Conservation (phyloP, 345 rosid species). For the Citrus medica region DNA sequence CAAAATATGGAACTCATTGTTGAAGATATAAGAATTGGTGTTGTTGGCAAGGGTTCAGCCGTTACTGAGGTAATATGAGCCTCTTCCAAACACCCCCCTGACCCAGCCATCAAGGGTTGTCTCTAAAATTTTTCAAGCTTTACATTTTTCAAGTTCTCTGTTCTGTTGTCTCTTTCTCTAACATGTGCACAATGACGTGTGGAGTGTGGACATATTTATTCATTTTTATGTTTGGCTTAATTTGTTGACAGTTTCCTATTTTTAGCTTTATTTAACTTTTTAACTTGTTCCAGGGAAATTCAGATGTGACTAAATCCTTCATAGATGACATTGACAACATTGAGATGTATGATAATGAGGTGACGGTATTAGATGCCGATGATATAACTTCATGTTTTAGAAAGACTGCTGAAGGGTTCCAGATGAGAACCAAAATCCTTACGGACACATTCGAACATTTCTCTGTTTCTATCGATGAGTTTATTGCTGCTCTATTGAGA, state of each 20-base stretch:
- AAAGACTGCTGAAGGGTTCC: conserved; percentile 50
- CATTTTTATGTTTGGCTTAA: conserved; percentile 2
- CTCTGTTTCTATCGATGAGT: conserved; percentile 46
- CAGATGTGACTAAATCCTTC: conserved; percentile 27
- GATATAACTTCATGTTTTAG: conserved; percentile 45
- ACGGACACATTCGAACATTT: conserved; percentile 47
- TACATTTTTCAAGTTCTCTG: background rate
- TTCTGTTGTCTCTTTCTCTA: background rate
- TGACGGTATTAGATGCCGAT: conserved; percentile 31
- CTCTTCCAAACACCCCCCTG: background rate
- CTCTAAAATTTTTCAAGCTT: no score
- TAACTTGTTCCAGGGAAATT: conserved; percentile 44
- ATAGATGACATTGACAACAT: conserved; percentile 31
- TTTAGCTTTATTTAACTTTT: conserved; percentile 5
- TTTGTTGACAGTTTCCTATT: conserved; percentile 16
- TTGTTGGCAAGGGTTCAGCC: conserved; percentile 27
- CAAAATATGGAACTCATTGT: conserved; percentile 56
- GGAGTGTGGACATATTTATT: background rate
- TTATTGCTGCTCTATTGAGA: conserved; percentile 38
- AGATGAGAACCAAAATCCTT: conserved; percentile 43
- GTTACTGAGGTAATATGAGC: conserved; percentile 45
- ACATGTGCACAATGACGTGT: background rate
- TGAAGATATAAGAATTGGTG: conserved; percentile 33
- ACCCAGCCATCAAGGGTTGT: background rate
- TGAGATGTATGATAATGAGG: conserved; percentile 34